phyloP scores from a whole-genome alignment of 2,329 filamentous ascomycete species.

The Neonectria faginata region DNA sequence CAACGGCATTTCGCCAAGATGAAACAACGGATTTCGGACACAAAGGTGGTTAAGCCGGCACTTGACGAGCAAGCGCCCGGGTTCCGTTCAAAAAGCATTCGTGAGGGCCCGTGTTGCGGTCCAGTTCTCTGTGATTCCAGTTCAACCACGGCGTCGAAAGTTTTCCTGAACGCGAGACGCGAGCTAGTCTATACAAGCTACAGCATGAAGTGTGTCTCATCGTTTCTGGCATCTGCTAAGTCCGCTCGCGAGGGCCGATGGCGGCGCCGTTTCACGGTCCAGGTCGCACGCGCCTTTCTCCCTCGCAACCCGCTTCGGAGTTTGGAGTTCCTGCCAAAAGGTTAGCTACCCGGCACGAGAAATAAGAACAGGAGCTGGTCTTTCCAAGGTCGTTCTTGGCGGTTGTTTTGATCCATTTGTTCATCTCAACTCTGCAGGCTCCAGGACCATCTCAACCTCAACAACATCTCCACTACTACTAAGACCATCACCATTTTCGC shows the following conservation, averaged over 20 bases:
- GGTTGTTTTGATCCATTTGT: background rate
- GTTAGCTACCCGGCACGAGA: background rate
- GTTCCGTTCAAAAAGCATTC: background rate
- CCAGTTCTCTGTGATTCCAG: too few relatives aligned
- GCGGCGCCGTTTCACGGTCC: background rate
- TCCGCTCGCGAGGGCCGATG: constrained; percentile 19
- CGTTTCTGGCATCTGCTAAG: constrained; percentile 18
- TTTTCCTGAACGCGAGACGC: background rate
- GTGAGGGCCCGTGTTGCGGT: background rate
- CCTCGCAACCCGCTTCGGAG: background rate
- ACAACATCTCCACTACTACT: background rate
- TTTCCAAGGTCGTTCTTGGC: background rate
- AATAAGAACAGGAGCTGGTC: constrained; percentile 3
- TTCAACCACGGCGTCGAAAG: background rate
- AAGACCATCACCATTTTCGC: background rate
- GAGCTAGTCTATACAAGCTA: background rate
- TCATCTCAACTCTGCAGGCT: background rate
- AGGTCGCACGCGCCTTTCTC: constrained; percentile 13
- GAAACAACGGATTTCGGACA: background rate
- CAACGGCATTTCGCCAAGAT: background rate
- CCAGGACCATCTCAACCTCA: background rate
- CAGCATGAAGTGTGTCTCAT: constrained; percentile 1
- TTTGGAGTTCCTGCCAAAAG: background rate
- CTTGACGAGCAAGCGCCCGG: background rate
- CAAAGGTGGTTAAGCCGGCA: background rate